phyloP scores from a whole-genome alignment of 2,329 filamentous ascomycete species.

The Phaeosphaeriaceae sp. region DNA sequence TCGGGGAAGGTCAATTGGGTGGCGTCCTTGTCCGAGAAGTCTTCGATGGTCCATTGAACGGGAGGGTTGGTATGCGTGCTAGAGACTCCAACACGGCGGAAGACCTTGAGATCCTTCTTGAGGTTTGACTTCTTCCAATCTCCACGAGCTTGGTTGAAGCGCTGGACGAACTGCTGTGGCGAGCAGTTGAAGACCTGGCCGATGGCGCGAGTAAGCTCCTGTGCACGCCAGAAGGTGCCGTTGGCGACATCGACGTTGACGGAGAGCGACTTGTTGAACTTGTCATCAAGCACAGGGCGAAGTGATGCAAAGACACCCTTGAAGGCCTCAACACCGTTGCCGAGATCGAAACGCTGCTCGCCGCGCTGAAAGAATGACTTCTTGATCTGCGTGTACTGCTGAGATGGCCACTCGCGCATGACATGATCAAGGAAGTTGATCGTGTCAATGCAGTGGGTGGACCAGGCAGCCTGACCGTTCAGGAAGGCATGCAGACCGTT shows the following conservation, averaged over 20 bases:
- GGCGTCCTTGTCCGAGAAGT: slow-evolving; percentile 54
- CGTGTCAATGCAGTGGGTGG: slow-evolving; percentile 72
- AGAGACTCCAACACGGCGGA: slow-evolving; percentile 52
- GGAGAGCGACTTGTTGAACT: slow-evolving; percentile 67
- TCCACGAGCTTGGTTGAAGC: slow-evolving; percentile 24
- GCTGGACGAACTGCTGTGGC: slow-evolving; percentile 22
- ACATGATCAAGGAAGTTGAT: slow-evolving; percentile 93
- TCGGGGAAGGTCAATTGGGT: slow-evolving; percentile 58
- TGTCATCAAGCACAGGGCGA: slow-evolving; percentile 68
- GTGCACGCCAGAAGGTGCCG: slow-evolving; percentile 78
- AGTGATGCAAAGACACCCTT: slow-evolving; percentile 92
- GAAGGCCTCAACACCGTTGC: slow-evolving; percentile 74
- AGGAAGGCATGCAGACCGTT: slow-evolving; percentile 71
- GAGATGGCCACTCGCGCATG: slow-evolving; percentile 78
- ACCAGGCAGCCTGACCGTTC: slow-evolving; percentile 57
- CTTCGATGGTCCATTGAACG: slow-evolving; percentile 59
- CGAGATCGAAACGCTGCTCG: slow-evolving; percentile 60
- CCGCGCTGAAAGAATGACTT: slow-evolving; percentile 78
- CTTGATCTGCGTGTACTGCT: slow-evolving; percentile 74
- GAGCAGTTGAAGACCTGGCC: slow-evolving; percentile 35
- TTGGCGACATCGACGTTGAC: slow-evolving; percentile 94
- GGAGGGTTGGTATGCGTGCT: slow-evolving; percentile 47
- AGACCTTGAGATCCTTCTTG: slow-evolving; percentile 49
- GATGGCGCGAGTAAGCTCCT: slow-evolving; percentile 45
- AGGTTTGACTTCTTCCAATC: slow-evolving; percentile 37